phyloP scores from a whole-genome alignment of 1,284 basidiomycete genomes.

The Pholiota adiposa region DNA sequence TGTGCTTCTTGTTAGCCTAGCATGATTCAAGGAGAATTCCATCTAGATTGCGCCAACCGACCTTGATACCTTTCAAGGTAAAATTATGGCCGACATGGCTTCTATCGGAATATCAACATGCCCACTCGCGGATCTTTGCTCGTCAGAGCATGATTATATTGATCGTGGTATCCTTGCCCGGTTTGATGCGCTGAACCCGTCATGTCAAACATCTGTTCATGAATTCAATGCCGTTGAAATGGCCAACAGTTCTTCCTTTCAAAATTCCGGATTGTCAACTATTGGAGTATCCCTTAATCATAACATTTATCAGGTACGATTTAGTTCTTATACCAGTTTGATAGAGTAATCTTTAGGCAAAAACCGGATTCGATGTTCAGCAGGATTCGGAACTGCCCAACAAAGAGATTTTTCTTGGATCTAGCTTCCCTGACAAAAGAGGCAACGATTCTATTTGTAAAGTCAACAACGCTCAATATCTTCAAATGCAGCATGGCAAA shows the following conservation, averaged over 20 bases:
- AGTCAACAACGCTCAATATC: slow-evolving; percentile 5
- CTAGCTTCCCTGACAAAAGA: slow-evolving; percentile 2
- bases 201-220: slow-evolving; percentile 16
- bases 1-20: slow-evolving; percentile 10
- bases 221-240: slow-evolving; percentile 6
- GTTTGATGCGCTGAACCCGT: slow-evolving; percentile 14
- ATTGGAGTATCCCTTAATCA: slow-evolving; percentile 6
- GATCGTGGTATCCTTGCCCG: slow-evolving; percentile 4
- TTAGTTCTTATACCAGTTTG: slow-evolving; percentile 6
- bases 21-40: slow-evolving; percentile 22
- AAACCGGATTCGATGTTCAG: slow-evolving; percentile 12
- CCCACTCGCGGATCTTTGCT: slow-evolving; percentile 18
- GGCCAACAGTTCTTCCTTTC: slow-evolving; percentile 3
- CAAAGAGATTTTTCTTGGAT: slow-evolving; percentile 9
- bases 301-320: slow-evolving; percentile 13
- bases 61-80: slow-evolving; percentile 21
- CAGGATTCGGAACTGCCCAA: slow-evolving; percentile 5
- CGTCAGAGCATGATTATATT: slow-evolving; percentile 12
- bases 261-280: slow-evolving; percentile 9
- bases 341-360: slow-evolving; percentile 12
- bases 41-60: slow-evolving; percentile 21
- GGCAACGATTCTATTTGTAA: slow-evolving; percentile 4
- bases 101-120: slow-evolving; percentile 16
- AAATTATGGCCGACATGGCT: slow-evolving; percentile 7
- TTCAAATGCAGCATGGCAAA: background rate